phyloP scores from a whole-genome alignment of 2,329 filamentous ascomycete species.

The Alternaria brassicicola region DNA sequence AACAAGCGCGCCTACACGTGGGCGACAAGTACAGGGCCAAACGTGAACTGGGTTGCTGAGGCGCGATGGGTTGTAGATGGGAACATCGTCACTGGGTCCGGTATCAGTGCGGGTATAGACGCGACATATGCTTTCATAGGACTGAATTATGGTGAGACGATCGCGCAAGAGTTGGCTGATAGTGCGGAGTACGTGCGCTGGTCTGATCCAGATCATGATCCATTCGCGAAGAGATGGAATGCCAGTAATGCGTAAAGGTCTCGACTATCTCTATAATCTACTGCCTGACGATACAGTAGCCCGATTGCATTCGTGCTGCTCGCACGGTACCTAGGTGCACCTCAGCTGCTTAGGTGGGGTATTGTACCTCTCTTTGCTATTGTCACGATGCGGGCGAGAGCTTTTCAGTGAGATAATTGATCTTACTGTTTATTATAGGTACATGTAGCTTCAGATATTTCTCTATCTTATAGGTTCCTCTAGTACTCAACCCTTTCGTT shows the following conservation, averaged over 20 bases:
- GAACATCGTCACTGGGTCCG: constrained; percentile 68
- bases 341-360: too few species aligned
- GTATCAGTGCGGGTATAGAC: constrained; percentile 69
- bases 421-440: too few species aligned
- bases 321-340: background rate
- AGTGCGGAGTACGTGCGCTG: constrained; percentile 63
- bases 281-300: background rate
- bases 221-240: constrained; percentile 55
- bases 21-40: constrained; percentile 49
- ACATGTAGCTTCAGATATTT: background rate
- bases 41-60: constrained; percentile 63
- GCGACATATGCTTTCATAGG: constrained; percentile 62
- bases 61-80: constrained; percentile 65
- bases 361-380: background rate
- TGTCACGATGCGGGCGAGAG: background rate
- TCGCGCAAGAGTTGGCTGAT: constrained; percentile 56
- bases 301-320: background rate
- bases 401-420: background rate
- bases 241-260: background rate
- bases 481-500: background rate
- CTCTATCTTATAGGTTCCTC: too few species aligned
- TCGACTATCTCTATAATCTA: background rate
- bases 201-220: constrained; percentile 57
- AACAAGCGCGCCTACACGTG: constrained; percentile 64
- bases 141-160: constrained; percentile 58